phyloP scores from a whole-genome alignment of 768 basidiomycete genomes.

The Serendipita vermifera region DNA sequence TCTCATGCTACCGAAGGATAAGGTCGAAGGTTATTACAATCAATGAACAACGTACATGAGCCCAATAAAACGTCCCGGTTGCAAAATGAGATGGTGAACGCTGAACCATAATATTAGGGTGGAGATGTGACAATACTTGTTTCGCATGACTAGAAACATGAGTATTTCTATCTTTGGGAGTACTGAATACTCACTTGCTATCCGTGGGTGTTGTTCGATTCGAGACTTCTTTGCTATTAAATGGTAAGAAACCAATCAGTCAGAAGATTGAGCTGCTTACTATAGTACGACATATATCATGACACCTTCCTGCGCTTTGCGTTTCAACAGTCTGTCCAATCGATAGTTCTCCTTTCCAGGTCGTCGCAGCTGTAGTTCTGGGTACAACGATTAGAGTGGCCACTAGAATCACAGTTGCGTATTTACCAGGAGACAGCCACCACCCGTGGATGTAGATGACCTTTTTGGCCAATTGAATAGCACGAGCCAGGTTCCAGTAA shows the following conservation, averaged over 20 bases:
- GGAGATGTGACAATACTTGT: slow-evolving; percentile 59
- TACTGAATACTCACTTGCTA: slow-evolving; percentile 57
- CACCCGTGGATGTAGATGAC: slow-evolving; percentile 93
- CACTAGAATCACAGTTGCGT: neutral
- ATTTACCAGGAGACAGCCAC: slow-evolving; percentile 83
- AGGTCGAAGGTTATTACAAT: neutral
- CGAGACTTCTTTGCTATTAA: slow-evolving; percentile 78
- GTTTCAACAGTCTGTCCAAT: slow-evolving; percentile 70
- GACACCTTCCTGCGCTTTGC: slow-evolving; percentile 90
- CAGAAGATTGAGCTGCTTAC: slow-evolving; percentile 30
- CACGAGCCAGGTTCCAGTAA: slow-evolving; percentile 92
- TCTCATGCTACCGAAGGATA: slow-evolving; percentile 62
- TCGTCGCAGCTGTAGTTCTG: slow-evolving; percentile 73
- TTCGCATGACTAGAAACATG: slow-evolving; percentile 74
- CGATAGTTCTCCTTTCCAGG: slow-evolving; percentile 77
- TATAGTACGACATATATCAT: slow-evolving; percentile 94
- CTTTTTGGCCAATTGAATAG: slow-evolving; percentile 78
- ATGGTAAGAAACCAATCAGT: neutral
- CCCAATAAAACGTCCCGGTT: slow-evolving; percentile 97
- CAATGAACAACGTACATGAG: slow-evolving; percentile 51
- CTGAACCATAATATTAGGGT: slow-evolving; percentile 91
- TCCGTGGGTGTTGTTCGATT: slow-evolving; percentile 88
- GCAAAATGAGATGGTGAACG: slow-evolving; percentile 95
- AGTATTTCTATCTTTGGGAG: neutral
- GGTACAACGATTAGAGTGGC: slow-evolving; percentile 10